Evolutionary conservation across 345 rosid genomes (phyloP).

Genomic region (Hibiscus trionum): DNA sequence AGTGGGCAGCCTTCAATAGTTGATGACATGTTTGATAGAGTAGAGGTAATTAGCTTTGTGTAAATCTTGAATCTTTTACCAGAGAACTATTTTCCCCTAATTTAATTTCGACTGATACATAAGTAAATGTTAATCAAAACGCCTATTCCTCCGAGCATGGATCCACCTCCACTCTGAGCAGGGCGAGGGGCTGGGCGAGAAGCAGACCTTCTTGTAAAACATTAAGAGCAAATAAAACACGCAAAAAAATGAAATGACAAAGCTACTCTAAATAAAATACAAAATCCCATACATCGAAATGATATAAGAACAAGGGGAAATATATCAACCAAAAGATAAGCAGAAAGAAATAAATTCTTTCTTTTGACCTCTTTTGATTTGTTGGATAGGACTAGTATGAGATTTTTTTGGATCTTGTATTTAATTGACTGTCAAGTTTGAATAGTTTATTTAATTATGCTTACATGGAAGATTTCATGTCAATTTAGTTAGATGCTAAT

Average conservation of each 20-base stretch:
- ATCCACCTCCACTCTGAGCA: slow-evolving; percentile 56
- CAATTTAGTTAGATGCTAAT: not conserved
- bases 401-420: no score
- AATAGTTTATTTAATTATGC: not conserved
- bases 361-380: no score
- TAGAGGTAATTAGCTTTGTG: no score
- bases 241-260: not conserved
- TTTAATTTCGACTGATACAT: no score
- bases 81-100: no score
- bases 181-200: slow-evolving; percentile 46
- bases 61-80: no score
- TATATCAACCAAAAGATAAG: not conserved
- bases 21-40: no score
- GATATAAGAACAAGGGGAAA: not conserved
- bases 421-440: no score
- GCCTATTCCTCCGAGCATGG: slow-evolving; percentile 76
- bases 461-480: not conserved
- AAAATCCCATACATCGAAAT: not conserved
- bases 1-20: no score
- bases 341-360: not conserved
- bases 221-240: not conserved
- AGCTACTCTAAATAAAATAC: not conserved
- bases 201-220: slow-evolving; percentile 53
- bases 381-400: no score
- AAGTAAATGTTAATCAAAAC: no score